A percentile compares a stretch with the other conserved stretches of the same genome.
Evolutionary conservation across 2,329 filamentous ascomycete species (phyloP).

Genomic region (Aspergillus oerlinghausenensis): DNA sequence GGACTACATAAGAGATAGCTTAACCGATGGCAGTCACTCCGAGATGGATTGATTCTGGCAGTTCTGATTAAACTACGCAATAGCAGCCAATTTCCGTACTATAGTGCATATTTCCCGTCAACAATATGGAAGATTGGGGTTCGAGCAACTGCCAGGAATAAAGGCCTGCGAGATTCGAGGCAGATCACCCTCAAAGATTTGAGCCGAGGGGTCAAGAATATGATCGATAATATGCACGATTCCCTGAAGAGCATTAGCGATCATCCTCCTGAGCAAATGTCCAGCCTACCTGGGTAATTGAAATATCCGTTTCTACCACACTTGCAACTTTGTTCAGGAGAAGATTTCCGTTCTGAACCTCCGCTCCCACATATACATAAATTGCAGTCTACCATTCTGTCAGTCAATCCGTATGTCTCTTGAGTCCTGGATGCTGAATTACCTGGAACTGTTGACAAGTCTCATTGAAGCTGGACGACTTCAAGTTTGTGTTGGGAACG

Average conservation of each 20-base stretch:
- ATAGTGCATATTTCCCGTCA: background rate
- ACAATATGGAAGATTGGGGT: conserved; percentile 1
- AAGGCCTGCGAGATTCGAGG: background rate
- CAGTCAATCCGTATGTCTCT: background rate
- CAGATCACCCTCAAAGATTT: background rate
- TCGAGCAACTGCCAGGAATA: conserved; percentile 4
- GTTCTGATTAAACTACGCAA: too few species aligned
- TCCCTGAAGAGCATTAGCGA: background rate
- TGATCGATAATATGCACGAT: conserved; percentile 3
- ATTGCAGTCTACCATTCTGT: background rate
- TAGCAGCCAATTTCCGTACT: too few species aligned
- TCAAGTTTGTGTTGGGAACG: conserved; percentile 1
- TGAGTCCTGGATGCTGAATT: accelerated
- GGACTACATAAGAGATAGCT: too few species aligned
- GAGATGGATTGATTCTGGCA: too few species aligned
- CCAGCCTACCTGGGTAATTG: background rate
- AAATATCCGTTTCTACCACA: conserved; percentile 1
- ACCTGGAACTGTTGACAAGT: conserved; percentile 2
- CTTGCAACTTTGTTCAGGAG: conserved; percentile 2
- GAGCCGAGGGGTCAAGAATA: conserved; percentile 1
- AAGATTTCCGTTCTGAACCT: background rate
- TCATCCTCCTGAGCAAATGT: too few species aligned
- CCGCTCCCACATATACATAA: conserved; percentile 1
- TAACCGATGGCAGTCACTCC: too few species aligned
- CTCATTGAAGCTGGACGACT: background rate